Base-by-base conservation (phyloP, 257 asterid genomes). In the Capsicum rhomboideum region DNA sequence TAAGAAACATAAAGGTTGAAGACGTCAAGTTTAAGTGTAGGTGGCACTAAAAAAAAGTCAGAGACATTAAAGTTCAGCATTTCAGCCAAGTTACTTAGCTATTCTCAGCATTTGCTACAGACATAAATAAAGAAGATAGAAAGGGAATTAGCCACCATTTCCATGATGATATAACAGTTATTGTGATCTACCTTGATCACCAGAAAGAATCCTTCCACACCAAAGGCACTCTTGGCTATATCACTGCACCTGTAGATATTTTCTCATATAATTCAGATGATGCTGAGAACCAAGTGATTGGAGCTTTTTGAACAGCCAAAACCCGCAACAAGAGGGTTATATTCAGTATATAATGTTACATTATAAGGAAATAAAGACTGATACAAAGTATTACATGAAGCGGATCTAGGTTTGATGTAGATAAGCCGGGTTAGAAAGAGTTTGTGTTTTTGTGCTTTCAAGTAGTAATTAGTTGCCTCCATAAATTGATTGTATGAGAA, bases 111-210 rank as follows among this genome's bases (percentile, higher is more conserved):
- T 95, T 88, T 91, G 95, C 49, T 94, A 91, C 91, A 89, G 71
- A 53, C 97, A 95, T 85, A n/a, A n/a, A 92, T 97, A 4, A 84
- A 82, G 89, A 93, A 93, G 90, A 94, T 95, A 5, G 99, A 93
- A 86, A 83, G 91, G 99, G 99, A 52, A 83, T 87, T 67, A 85
- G 99, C 87, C 91, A 98, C 29, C 98, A 95, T 89, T 95, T 95
- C 89, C 99, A 93, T 23, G 99, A 97, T 31, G 98, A 97, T 84
- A 97, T 95, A 71, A 92, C 94, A 49, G 98, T 95, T 58, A 80
- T 97, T 21, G 98, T 97, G 59, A 83, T 93, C 59, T 97, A 91
- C 85, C 98, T 97, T 79, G 97, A 95, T 16, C 85, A 86, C 46
- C 87, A 91, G 29, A 88, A 79, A 85, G 82, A 85, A 61, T 77